Base-by-base conservation (phyloP, 495 filamentous ascomycete genomes). In the Cercophora samala region DNA sequence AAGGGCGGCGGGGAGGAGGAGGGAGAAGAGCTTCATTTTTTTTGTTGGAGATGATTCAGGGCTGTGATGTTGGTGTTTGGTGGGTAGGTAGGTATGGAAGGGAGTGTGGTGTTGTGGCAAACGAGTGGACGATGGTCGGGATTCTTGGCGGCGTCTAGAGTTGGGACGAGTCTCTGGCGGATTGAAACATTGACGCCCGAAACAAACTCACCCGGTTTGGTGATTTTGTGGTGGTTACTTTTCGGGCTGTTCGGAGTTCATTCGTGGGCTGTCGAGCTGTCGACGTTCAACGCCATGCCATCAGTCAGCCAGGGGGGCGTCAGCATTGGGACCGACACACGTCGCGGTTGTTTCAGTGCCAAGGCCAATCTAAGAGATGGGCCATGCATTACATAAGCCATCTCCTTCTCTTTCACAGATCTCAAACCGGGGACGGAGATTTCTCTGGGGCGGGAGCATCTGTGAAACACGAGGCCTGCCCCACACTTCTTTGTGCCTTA, bases 1-100 rank as follows among this genome's bases (percentile, higher is more conserved):
- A 68, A 88, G 72, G 66, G 80, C 65, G 59, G 77, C 72, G 59
- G 77, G 76, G 46, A 83, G 63, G 24, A 81, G 69, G 60, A 75
- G 55, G 56, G 60, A 70, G 1, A 76, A 74, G 22, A 69, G 21
- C 64, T 64, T 66, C 68, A 66, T 69, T 15, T 60, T 64, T n/a
- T n/a, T n/a, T n/a, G n/a, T n/a, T n/a, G n/a, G n/a, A n/a, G n/a
- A n/a, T n/a, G n/a, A n/a, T n/a, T n/a, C n/a, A n/a, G n/a, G n/a
- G n/a, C n/a, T 19, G 58, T 29, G 22, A 9, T 46, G 37, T 46
- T 11, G 8, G 1, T 46, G 15, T 3, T 46, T 46, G 9, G 37
- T 46, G 15, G 37, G 37, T 11, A 46, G 37, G 37, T 46, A 8
- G 29, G 29, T 32, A 8, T 32, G 29, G 29, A 32, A 32, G 29